Evolutionary conservation across 192 early-diverging fungal species (phyloP), one percentile per base, ranked within the genome.

Genomic region (Backusella circina): DNA sequence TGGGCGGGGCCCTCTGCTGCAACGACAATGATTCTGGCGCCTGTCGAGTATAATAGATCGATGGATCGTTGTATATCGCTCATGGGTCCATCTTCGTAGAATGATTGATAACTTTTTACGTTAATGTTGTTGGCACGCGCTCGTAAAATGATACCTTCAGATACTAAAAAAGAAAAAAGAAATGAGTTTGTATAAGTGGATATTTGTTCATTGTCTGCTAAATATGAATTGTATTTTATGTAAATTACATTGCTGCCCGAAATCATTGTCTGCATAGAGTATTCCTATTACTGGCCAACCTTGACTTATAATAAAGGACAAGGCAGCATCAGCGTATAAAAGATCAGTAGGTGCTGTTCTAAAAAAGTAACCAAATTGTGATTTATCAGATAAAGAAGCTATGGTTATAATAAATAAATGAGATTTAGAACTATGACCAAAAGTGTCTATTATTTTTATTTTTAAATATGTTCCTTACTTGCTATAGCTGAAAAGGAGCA

Each of bases 401-500:
- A 73, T 8, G 9, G 39, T 4, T 41, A 4, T 16, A n/a, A 75
- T 67, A 73, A 64, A 78, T n/a, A n/a, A n/a, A n/a, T n/a, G n/a
- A n/a, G n/a, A n/a, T n/a, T n/a, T n/a, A n/a, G n/a, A 44, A 51
- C 31, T 65, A 44, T 28, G 37, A 26, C 41, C 23, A 50, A 12
- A 41, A 41, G 4, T 41, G 15, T 18, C 8, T 21, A 51, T 23
- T 51, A 8, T 21, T 28, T 23, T 28, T 61, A 0, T 9, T 16
- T 26, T 57, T 23, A 8, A 23, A 23, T 54, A 8, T 23, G 3
- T 12, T 39, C 78, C 81, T 68, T 84, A 84, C 86, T 87, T 50
- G 86, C 82, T 18, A 84, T 78, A 23, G 86, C 86, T 26, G 86
- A 84, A 28, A 80, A 87, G 1, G 86, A 87, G 50, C 86, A 87